Evolutionary conservation across 2,329 filamentous ascomycete species (phyloP), one percentile per base, ranked within the genome.

Genomic region (Fonsecaea nubica): DNA sequence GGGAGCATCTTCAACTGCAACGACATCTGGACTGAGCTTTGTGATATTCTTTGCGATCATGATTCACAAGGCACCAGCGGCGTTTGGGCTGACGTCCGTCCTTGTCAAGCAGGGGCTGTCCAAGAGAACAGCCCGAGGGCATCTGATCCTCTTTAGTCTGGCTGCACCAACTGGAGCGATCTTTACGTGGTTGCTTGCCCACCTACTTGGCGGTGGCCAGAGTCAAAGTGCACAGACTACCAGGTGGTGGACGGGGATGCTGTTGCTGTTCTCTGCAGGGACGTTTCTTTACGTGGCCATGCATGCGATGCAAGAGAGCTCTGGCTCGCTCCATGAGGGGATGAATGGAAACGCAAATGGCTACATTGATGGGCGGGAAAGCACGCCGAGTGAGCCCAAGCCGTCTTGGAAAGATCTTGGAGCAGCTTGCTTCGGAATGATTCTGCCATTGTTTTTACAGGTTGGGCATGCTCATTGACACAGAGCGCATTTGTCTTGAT

Each of bases 221-320:
- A 78, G 81, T 2, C 80, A 83, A 48, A 84, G 83, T 61, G 86
- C 89, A 59, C 85, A 87, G 56, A 83, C 84, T 21, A 88, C 91
- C 64, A 87, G 89, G 73, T 97, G 92, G 89, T 93, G 92, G 83
- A 98, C 94, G 0, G 95, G 95, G 30, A 92, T 97, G 84, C 81
- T 98, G 52, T 82, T 99, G 8, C 82, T 98, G n/a, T 99, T 99
- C 76, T 97, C 92, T 0, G 95, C 91, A 0, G 95, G 95, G 15
- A 99, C 95, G 0, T 99, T 99, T 76, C 80, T 99, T 90, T 97
- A 98, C 75, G 95, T 99, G 52, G 95, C 95, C 0, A 97, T 98
- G 93, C 95, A 99, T 76, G 93, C 93, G 0, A 97, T 98, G 92
- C 92, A 96, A 76, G 93, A 97, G 74, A 66, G 64, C 9, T 67